phyloP scores from a whole-genome alignment of 352 stramenopile genomes.

The Phytophthora foliorum region DNA sequence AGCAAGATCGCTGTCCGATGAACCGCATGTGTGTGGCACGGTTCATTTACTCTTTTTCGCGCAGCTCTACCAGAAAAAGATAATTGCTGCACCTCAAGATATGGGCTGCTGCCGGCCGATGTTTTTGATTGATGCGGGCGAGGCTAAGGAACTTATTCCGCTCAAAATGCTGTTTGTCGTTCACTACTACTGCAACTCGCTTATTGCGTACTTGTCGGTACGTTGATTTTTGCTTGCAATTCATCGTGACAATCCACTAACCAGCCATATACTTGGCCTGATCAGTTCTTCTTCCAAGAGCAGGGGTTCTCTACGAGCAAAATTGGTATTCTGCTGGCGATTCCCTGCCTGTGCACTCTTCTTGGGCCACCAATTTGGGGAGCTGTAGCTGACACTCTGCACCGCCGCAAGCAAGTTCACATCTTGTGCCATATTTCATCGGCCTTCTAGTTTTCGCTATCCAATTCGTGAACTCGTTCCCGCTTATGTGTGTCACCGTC shows the following conservation, averaged over 20 bases:
- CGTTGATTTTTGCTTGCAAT: not conserved
- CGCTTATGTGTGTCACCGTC: conserved; percentile 43
- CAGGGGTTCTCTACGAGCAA: conserved; percentile 51
- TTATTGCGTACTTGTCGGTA: conserved; percentile 38
- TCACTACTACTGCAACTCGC: conserved; percentile 36
- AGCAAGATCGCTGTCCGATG: not conserved
- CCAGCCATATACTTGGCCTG: not conserved
- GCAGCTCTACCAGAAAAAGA: not conserved
- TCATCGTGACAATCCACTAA: not conserved
- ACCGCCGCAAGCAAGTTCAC: conserved; percentile 55
- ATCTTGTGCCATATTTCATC: conserved; percentile 51
- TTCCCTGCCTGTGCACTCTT: conserved; percentile 56
- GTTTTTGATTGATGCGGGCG: conserved; percentile 38
- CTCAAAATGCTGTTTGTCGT: conserved; percentile 35
- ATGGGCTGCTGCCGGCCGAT: conserved; percentile 30
- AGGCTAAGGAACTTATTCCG: conserved; percentile 30
- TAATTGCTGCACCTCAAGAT: not conserved
- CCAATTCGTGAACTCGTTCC: conserved; percentile 50
- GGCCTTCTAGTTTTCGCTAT: conserved; percentile 55
- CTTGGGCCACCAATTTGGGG: conserved; percentile 59
- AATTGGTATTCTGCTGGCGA: conserved; percentile 60
- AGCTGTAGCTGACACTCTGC: conserved; percentile 53
- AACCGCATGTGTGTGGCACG: not conserved
- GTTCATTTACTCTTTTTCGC: conserved; percentile 8
- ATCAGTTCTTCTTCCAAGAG: conserved; percentile 35